These are phyloP conservation scores for Symmetrospora coprosmae DNA, from an alignment of 768 basidiomycete species.

Conservation along the genomic window DNA sequence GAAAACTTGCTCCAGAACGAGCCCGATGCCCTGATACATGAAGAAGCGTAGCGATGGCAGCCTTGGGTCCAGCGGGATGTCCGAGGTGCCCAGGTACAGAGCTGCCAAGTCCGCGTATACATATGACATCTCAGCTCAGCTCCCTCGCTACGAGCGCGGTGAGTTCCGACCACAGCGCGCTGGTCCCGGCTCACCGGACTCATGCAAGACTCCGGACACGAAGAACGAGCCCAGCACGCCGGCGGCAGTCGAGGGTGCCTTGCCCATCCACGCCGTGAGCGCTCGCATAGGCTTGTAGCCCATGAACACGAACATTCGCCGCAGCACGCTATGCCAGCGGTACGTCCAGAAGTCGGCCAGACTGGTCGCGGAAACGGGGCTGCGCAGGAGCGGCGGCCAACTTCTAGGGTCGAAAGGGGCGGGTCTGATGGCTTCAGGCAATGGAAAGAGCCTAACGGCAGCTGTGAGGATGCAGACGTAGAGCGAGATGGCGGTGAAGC, in stretches of 20 bases:
- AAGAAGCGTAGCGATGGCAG: conserved; percentile 16
- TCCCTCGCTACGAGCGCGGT: neutral
- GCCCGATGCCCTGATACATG: conserved; percentile 5
- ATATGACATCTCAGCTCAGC: neutral
- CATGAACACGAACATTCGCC: neutral
- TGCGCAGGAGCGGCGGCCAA: conserved; percentile 14
- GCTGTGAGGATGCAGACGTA: neutral
- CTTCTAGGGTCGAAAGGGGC: neutral
- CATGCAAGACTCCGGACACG: conserved; percentile 4
- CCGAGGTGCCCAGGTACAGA: neutral
- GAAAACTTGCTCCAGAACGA: conserved; percentile 5
- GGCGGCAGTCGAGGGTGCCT: neutral
- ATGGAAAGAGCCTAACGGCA: neutral
- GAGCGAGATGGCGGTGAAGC: neutral
- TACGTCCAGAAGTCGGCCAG: conserved; percentile 21
- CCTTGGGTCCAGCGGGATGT: neutral
- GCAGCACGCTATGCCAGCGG: conserved; percentile 15
- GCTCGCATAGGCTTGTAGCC: conserved; percentile 6
- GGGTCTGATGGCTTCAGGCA: neutral
- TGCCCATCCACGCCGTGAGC: neutral
- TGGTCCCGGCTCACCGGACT: neutral
- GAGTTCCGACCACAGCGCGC: neutral
- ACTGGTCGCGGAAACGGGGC: neutral
- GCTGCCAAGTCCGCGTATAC: neutral
- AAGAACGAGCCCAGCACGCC: conserved; percentile 18